Evolutionary conservation across 1,284 basidiomycete genomes (phyloP), one percentile per base, ranked within the genome.

Genomic region (Moesziomyces antarcticus): DNA sequence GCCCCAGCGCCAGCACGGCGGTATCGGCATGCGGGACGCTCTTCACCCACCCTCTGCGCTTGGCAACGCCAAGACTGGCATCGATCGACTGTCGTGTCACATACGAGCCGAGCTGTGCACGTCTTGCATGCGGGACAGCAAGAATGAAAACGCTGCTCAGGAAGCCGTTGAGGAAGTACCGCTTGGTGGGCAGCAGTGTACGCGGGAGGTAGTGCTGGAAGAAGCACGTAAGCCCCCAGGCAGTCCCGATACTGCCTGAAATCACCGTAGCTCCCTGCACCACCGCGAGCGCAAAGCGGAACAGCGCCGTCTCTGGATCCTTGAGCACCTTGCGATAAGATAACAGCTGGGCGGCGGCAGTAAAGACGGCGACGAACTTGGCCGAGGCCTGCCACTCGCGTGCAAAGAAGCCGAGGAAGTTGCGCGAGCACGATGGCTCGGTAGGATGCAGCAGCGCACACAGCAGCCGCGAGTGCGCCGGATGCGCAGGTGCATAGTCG

Each of bases 191-290:
- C 1, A 81, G 45, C 3, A 77, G 46, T 18, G 63, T 80, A 5
- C 67, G 47, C 1, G 79, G 79, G 11, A 81, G 71, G 21, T 75
- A 80, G 18, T 79, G 72, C 46, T 81, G 79, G 59, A 75, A 80
- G 33, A 79, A 66, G 55, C 79, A 81, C 5, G 63, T 75, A 1
- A 80, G 37, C 9, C 67, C 79, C 80, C 80, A 81, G 0, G 77
- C 77, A 4, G 78, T 74, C 3, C 78, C 75, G 41, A 81, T 79
- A 20, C 50, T 56, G 4, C 80, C 80, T 7, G 61, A 72, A 35
- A 81, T 79, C 22, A 81, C 68, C 11, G 80, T 80, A 0, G 80
- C 80, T n/a, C 78, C 80, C 51, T 81, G 80, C 2, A 75, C 45
- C 8, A 75, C 65, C 5, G 76, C 64, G 21, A 76, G 49, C 3